phyloP scores from a whole-genome alignment of 2,329 filamentous ascomycete species.

The Lachnellula suecica region DNA sequence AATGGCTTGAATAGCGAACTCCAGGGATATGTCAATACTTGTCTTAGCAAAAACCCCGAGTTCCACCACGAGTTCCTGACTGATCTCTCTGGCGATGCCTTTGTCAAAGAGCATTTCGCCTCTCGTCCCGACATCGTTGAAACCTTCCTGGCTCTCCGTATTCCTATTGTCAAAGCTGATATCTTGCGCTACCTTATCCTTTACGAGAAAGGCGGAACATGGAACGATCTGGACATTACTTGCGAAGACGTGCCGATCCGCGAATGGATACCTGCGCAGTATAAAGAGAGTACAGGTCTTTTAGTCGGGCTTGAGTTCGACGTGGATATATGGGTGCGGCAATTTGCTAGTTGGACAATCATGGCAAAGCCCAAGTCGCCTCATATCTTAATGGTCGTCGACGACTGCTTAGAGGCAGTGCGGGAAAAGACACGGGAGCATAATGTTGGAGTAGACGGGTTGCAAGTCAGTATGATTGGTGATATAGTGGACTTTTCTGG shows the following conservation, averaged over 20 bases:
- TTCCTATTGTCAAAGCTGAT: slow-evolving; percentile 41
- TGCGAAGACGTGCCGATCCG: slow-evolving; percentile 33
- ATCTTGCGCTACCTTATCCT: slow-evolving; percentile 43
- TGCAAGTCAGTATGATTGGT: slow-evolving; percentile 25
- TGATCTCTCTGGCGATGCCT: slow-evolving; percentile 25
- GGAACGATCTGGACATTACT: slow-evolving; percentile 40
- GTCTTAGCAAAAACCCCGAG: slow-evolving; percentile 29
- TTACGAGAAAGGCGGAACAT: slow-evolving; percentile 40
- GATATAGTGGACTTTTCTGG: slow-evolving; percentile 34
- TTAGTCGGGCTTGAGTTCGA: slow-evolving; percentile 42
- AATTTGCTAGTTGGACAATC: slow-evolving; percentile 34
- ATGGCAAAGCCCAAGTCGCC: slow-evolving; percentile 27
- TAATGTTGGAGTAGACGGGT: slow-evolving; percentile 16
- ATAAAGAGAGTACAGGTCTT: slow-evolving; percentile 28
- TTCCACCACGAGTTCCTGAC: slow-evolving; percentile 28
- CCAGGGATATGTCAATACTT: slow-evolving; percentile 32
- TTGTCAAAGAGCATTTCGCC: slow-evolving; percentile 34
- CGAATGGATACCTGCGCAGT: slow-evolving; percentile 37
- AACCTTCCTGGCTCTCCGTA: slow-evolving; percentile 33
- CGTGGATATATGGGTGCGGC: slow-evolving; percentile 3
- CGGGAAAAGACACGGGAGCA: slow-evolving; percentile 12
- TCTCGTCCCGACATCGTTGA: slow-evolving; percentile 38
- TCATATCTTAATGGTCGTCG: slow-evolving; percentile 29
- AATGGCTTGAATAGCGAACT: slow-evolving; percentile 32
- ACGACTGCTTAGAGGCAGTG: slow-evolving; percentile 29